Evolutionary conservation across 139 green algal genomes (phyloP), one percentile per base, ranked within the genome.

Genomic region (Micractinium sp.): DNA sequence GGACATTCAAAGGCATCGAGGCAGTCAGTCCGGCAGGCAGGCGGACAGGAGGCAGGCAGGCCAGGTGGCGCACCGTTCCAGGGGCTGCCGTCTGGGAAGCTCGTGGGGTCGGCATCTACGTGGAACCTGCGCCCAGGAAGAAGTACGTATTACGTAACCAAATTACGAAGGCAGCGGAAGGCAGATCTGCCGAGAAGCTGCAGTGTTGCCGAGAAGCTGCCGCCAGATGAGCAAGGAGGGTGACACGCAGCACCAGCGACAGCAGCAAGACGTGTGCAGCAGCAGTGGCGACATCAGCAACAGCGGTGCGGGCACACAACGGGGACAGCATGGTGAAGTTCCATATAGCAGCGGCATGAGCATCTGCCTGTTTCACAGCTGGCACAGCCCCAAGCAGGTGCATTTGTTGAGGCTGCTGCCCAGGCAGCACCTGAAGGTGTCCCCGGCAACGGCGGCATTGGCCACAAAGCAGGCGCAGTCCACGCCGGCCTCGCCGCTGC

Each of bases 101-200:
- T 92, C 18, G 88, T 91, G 22, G 97, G 97, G 90, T 99, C 97
- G 3, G 96, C 96, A 90, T 99, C 97, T 33, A 98, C 92, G 82
- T 99, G 97, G 91, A 92, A 87, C 19, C 80, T 85, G 80, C 31
- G n/a, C 63, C 14, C 22, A n/a, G n/a, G n/a, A n/a, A n/a, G n/a
- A n/a, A n/a, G n/a, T n/a, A n/a, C n/a, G n/a, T n/a, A n/a, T n/a
- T n/a, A n/a, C n/a, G n/a, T n/a, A n/a, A n/a, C n/a, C n/a, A n/a
- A n/a, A n/a, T n/a, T n/a, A n/a, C n/a, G n/a, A n/a, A n/a, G n/a
- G n/a, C n/a, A n/a, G 63, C 22, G 63, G 63, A 3, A 73, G 63
- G 13, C 33, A 77, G 5, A 39, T 38, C 63, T 29, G 14, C 63
- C 16, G 22, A 73, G 12, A 73, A n/a, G 63, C n/a, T n/a, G n/a